Evolutionary conservation across 805 yeast species (phyloP), one percentile per base, ranked within the genome.

Genomic region (Zygotorulaspora sp.): DNA sequence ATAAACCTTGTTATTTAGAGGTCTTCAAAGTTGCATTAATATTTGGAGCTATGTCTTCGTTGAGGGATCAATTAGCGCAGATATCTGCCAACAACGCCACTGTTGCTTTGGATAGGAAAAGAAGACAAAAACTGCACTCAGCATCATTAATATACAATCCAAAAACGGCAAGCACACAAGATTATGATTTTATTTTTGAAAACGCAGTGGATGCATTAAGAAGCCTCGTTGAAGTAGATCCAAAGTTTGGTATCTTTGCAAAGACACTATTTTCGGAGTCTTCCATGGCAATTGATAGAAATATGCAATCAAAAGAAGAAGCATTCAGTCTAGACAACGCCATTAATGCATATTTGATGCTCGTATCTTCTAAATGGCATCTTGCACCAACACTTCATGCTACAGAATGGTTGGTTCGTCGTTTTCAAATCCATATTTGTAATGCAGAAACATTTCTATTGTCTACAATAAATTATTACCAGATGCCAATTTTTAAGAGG

Each of bases 371-470:
- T 2, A 80, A 79, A 59, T 78, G 90, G 74, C 74, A 78, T 46
- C 64, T 88, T 36, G 72, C 78, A 15, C 85, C 94, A 16, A 74
- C 96, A 2, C 54, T 86, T 34, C 80, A 80, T 50, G 90, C 96
- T 4, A 70, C 87, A 9, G 98, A 92, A 67, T 92, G 98, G 98
- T 76, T 89, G 16, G 81, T 92, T 13, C 81, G 98, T 66, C 75
- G 97, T 51, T 92, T 80, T 67, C 80, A 87, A 55, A 77, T 87
- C 48, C 89, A 92, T 57, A 70, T 84, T 33, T 80, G 83, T 53
- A 87, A 84, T 53, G 66, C 88, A 0, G 97, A 90, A 59, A 58
- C 69, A 38, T 56, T 92, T 21, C 56, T 92, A 30, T 62, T 90
- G 40, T 71, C 89, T 2, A 72, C 83, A 1, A 68, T 92, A 49